Percentiles rank a stretch among this genome's conserved stretches.
phyloP scores from a whole-genome alignment of 129 eudicot species.

The Erigeron canadensis region DNA sequence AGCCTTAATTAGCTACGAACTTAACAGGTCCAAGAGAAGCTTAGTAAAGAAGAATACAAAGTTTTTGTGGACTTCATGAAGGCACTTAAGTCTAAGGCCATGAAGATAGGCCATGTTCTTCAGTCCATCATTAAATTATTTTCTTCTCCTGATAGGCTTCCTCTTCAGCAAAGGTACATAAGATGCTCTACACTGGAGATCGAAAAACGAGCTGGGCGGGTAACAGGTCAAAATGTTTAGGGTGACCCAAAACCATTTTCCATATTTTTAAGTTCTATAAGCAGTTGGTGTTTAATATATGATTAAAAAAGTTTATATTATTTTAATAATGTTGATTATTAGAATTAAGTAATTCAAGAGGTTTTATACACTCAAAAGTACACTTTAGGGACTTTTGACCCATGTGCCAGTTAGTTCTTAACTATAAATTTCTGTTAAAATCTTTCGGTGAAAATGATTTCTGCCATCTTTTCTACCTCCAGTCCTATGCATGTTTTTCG shows the following conservation, averaged over 20 bases:
- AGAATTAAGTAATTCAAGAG: too few relatives aligned
- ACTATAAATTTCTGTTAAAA: too few relatives aligned
- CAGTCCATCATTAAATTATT: constrained; percentile 66
- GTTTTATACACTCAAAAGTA: too few relatives aligned
- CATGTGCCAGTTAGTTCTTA: too few relatives aligned
- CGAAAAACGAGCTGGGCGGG: background rate
- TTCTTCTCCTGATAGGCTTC: constrained; percentile 73
- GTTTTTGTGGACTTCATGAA: constrained; percentile 80
- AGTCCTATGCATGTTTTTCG: too few relatives aligned
- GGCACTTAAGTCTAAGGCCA: constrained; percentile 76
- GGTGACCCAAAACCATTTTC: background rate
- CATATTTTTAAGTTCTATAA: background rate
- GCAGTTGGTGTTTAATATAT: background rate
- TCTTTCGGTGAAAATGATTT: too few relatives aligned
- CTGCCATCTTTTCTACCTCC: too few relatives aligned
- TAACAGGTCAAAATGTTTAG: background rate
- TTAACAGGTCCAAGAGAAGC: constrained; percentile 77
- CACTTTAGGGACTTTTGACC: too few relatives aligned
- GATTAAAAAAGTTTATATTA: too few relatives aligned
- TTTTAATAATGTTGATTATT: too few relatives aligned
- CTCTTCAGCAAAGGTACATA: constrained; percentile 79
- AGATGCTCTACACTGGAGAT: background rate
- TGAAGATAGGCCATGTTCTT: constrained; percentile 65
- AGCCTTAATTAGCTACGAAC: constrained; percentile 4
- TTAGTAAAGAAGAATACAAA: constrained; percentile 66